phyloP scores from a whole-genome alignment of 164 flowering plant genomes.

The Buxus sempervirens region DNA sequence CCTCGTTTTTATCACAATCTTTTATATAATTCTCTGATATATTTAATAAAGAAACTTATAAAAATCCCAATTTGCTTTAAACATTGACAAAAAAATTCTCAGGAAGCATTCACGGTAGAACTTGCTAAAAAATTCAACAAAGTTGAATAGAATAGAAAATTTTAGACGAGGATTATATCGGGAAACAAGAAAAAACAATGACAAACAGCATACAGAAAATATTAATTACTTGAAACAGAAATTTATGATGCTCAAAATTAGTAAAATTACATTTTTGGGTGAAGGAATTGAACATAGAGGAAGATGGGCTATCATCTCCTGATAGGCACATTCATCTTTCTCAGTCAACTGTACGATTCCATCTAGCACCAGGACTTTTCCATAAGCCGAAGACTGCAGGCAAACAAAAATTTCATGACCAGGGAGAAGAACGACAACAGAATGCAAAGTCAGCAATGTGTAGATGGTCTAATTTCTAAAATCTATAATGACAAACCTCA shows the following conservation, averaged over 20 bases:
- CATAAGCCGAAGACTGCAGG: constrained; percentile 25
- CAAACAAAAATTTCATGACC: background rate
- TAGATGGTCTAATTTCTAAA: constrained; percentile 1
- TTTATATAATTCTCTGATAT: too few species aligned
- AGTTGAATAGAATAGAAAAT: background rate
- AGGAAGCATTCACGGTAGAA: background rate
- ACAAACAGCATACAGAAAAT: background rate
- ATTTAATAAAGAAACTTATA: too few species aligned
- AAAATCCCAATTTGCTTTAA: background rate
- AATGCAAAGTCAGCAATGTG: background rate
- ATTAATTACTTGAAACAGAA: background rate
- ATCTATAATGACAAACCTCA: constrained; percentile 49
- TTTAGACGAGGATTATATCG: background rate
- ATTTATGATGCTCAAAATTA: background rate
- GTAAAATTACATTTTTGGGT: constrained; percentile 27
- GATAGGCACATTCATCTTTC: constrained; percentile 37
- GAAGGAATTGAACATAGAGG: constrained; percentile 37
- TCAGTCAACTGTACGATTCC: constrained; percentile 32
- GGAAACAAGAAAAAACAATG: background rate
- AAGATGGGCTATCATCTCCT: constrained; percentile 41
- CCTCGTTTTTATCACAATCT: too few species aligned
- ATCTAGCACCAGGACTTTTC: constrained; percentile 31
- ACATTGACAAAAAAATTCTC: background rate
- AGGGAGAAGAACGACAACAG: background rate
- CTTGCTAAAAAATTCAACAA: background rate